Percentiles rank a stretch among this genome's conserved stretches.
Conservation (phyloP, 768 basidiomycete species). For the Nidularia pulvinata region DNA sequence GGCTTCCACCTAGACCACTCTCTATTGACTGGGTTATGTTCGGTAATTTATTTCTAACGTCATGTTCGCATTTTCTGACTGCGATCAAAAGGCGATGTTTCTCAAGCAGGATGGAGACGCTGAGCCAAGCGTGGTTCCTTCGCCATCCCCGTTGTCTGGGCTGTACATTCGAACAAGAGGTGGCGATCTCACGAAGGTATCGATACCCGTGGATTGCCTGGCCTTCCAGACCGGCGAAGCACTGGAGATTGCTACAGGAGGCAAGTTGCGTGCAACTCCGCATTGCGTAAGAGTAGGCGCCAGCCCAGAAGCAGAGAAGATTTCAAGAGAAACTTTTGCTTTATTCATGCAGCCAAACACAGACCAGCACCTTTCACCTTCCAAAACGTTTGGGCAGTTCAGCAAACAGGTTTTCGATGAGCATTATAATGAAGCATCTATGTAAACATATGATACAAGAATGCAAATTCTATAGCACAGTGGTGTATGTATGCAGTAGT, state of each 20-base stretch:
- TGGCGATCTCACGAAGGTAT: constrained; percentile 76
- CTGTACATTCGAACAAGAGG: constrained; percentile 91
- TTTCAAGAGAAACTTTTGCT: constrained; percentile 88
- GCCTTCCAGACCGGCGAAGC: constrained; percentile 99
- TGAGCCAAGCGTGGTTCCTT: constrained; percentile 48
- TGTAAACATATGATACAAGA: constrained; percentile 13
- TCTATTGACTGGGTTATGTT: constrained; percentile 89
- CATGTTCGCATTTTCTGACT: background rate
- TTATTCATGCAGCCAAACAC: constrained; percentile 91
- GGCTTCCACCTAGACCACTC: constrained; percentile 96
- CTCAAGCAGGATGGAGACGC: constrained; percentile 45
- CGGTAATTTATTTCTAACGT: constrained; percentile 40
- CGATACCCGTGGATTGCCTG: constrained; percentile 81
- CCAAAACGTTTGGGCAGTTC: constrained; percentile 88
- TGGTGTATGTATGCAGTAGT: no score
- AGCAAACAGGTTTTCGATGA: constrained; percentile 78
- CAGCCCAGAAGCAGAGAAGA: constrained; percentile 36
- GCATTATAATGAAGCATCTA: constrained; percentile 36
- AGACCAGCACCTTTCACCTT: constrained; percentile 65
- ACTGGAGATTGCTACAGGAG: constrained; percentile 84
- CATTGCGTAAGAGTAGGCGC: constrained; percentile 87
- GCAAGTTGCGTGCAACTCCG: constrained; percentile 86
- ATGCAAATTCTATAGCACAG: no score
- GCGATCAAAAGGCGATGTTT: constrained; percentile 71
- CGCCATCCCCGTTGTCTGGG: constrained; percentile 80